phyloP scores from a whole-genome alignment of 192 early-diverging fungal species.

The Haplosporangium gracile region DNA sequence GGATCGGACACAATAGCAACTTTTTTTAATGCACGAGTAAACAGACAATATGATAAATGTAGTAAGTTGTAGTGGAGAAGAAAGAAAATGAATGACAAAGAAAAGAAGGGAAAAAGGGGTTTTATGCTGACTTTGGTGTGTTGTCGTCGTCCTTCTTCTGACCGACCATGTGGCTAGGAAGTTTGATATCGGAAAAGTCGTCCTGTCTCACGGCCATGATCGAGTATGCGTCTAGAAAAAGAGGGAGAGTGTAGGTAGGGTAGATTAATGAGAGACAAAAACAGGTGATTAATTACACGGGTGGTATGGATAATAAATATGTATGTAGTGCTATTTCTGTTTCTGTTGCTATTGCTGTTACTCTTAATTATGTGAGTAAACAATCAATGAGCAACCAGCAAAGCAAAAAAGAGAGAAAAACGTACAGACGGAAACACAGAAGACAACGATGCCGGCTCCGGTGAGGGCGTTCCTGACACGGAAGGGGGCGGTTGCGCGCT shows the following conservation, averaged over 20 bases:
- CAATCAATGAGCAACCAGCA: not conserved
- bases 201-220: constrained; percentile 82
- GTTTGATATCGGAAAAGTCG: constrained; percentile 80
- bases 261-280: not conserved
- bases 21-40: not conserved
- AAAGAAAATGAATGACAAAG: not conserved
- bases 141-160: constrained; percentile 25
- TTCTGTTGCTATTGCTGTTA: not conserved
- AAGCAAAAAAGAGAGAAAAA: constrained; percentile 8
- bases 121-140: not conserved
- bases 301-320: not conserved
- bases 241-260: not conserved
- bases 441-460: constrained; percentile 62
- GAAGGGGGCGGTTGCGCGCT: constrained; percentile 68
- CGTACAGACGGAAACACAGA: constrained; percentile 68
- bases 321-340: not conserved
- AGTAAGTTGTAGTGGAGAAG: not conserved
- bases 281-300: not conserved
- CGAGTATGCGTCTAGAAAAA: constrained; percentile 74
- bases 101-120: not conserved
- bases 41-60: not conserved
- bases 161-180: constrained; percentile 62
- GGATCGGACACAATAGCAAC: too few species aligned
- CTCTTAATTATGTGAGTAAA: too few species aligned
- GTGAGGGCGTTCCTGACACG: constrained; percentile 63